Percentiles rank a stretch among this genome's conserved stretches.
Evolutionary conservation across 306 rosid species (phyloP).

Genomic region (Rosa rugosa): DNA sequence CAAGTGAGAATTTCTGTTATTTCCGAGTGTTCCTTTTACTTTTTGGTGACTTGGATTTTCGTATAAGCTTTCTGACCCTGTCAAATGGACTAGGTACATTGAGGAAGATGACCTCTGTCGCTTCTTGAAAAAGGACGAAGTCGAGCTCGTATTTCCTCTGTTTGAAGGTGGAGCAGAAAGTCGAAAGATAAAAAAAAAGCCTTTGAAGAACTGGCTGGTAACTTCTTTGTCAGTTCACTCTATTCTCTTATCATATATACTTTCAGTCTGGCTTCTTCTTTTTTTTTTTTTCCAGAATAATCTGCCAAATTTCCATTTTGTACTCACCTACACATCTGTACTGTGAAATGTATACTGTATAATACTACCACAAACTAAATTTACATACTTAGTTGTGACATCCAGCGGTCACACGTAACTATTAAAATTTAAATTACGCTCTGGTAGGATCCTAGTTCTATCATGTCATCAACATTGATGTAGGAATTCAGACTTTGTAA

Average conservation of each 20-base stretch:
- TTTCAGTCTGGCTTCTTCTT: background rate
- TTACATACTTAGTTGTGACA: background rate
- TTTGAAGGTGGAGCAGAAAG: slow-evolving; percentile 75
- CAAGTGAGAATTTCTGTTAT: slow-evolving; percentile 48
- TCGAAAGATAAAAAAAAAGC: slow-evolving; percentile 67
- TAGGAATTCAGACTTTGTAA: background rate
- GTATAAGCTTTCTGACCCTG: slow-evolving; percentile 17
- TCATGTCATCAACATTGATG: background rate
- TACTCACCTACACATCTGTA: background rate
- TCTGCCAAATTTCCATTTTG: background rate
- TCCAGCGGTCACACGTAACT: background rate
- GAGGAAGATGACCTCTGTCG: slow-evolving; percentile 76
- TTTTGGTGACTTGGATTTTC: slow-evolving; percentile 3
- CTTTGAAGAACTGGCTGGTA: slow-evolving; percentile 84
- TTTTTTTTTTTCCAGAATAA: background rate
- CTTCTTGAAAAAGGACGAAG: slow-evolving; percentile 68
- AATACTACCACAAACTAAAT: background rate
- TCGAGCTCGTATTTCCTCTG: slow-evolving; percentile 58
- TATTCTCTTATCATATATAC: background rate
- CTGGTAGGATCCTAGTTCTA: background rate
- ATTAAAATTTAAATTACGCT: background rate
- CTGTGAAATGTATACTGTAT: background rate
- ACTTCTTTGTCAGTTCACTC: slow-evolving; percentile 6
- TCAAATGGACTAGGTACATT: slow-evolving; percentile 50
- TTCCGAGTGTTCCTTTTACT: background rate